phyloP scores from a whole-genome alignment of 805 yeast species.

The Kazachstania taianensis region DNA sequence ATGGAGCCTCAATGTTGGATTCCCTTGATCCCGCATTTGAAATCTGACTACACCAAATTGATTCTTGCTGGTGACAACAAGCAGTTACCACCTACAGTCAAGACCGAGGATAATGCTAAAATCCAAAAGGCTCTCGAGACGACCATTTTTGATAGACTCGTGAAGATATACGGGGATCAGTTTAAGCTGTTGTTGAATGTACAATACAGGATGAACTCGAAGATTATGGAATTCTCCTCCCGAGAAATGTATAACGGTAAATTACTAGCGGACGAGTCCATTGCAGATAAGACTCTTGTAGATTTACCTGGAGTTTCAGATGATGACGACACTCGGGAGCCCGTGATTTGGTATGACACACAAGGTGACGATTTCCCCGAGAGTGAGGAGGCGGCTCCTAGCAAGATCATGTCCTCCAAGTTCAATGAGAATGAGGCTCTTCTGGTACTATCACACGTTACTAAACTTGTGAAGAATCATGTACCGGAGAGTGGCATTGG shows the following conservation, averaged over 20 bases:
- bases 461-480: slow-evolving; percentile 40
- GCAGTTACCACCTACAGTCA: slow-evolving; percentile 87
- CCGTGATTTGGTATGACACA: slow-evolving; percentile 81
- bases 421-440: slow-evolving; percentile 69
- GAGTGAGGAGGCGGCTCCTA: slow-evolving; percentile 28
- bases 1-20: slow-evolving; percentile 96
- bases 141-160: slow-evolving; percentile 76
- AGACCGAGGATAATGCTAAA: slow-evolving; percentile 37
- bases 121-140: slow-evolving; percentile 40
- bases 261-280: slow-evolving; percentile 53
- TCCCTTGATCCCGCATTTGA: slow-evolving; percentile 61
- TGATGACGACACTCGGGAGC: slow-evolving; percentile 46
- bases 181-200: slow-evolving; percentile 53
- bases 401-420: slow-evolving; percentile 41
- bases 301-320: slow-evolving; percentile 44
- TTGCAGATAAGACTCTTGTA: slow-evolving; percentile 38
- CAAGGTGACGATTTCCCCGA: slow-evolving; percentile 83
- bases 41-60: slow-evolving; percentile 40
- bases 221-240: slow-evolving; percentile 74
- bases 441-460: slow-evolving; percentile 49
- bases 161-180: slow-evolving; percentile 36
- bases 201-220: slow-evolving; percentile 81
- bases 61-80: slow-evolving; percentile 88
- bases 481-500: slow-evolving; percentile 57
- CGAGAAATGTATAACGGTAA: slow-evolving; percentile 49